Conservation (phyloP, 179 eudicot genomes). For the Sideroxylon spinosum region DNA sequence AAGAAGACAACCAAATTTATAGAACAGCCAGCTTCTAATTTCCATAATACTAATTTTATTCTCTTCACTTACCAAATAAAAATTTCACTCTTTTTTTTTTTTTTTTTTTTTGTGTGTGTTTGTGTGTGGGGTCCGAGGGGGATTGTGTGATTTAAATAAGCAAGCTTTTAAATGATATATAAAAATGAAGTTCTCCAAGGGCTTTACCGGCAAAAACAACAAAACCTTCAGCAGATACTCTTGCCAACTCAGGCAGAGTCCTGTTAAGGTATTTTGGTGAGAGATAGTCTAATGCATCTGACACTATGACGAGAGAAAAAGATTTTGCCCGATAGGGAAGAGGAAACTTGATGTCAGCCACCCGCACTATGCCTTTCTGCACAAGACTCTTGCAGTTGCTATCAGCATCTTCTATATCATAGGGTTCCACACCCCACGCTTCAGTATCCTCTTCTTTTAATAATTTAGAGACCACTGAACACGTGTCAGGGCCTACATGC, state of each 20-base stretch:
- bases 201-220: conserved; percentile 78
- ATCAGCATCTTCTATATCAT: conserved; percentile 85
- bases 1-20: not conserved
- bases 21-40: not conserved
- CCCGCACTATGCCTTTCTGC: conserved; percentile 83
- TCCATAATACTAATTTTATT: not conserved
- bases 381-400: conserved; percentile 72
- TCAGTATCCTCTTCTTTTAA: conserved; percentile 84
- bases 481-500: conserved; percentile 93
- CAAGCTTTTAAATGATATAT: not conserved
- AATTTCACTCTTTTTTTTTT: too few species aligned
- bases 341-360: conserved; percentile 93
- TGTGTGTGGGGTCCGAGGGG: not conserved
- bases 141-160: not conserved
- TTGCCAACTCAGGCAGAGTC: conserved; percentile 83
- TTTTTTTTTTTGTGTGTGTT: not conserved
- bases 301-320: conserved; percentile 80
- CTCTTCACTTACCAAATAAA: too few species aligned
- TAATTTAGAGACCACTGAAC: conserved; percentile 72
- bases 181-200: not conserved
- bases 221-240: conserved; percentile 77
- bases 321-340: conserved; percentile 79
- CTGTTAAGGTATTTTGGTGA: conserved; percentile 90
- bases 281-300: conserved; percentile 92
- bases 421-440: conserved; percentile 98